A percentile compares a stretch with the other conserved stretches of the same genome.
Evolutionary conservation across 75 land plant species (phyloP).

Genomic region (Picea glauca): DNA sequence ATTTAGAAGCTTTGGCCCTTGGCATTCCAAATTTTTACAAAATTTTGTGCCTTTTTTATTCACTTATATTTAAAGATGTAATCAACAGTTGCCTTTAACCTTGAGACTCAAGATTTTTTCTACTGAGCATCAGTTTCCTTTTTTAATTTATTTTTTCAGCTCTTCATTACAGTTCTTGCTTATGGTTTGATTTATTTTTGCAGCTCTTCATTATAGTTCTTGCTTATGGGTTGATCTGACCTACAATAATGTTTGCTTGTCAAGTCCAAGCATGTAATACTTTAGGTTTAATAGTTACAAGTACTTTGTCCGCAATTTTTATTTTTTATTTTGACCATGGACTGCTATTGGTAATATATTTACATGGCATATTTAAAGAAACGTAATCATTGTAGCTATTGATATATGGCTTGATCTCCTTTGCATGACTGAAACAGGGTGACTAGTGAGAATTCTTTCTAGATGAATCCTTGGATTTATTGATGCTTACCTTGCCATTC

Average conservation of each 20-base stretch:
- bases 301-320: neutral
- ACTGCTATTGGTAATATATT: neutral
- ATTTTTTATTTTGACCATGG: neutral
- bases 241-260: neutral
- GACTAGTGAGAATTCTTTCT: neutral
- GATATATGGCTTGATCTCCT: neutral
- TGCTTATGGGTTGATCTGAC: neutral
- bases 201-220: neutral
- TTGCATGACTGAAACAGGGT: neutral
- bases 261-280: neutral
- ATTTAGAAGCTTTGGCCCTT: neutral
- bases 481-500: constrained; percentile 5
- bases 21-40: neutral
- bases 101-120: too few relatives aligned
- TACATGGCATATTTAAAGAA: neutral
- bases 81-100: too few relatives aligned
- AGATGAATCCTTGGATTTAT: neutral
- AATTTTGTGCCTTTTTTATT: neutral
- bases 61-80: too few relatives aligned
- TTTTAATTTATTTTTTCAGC: neutral
- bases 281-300: neutral
- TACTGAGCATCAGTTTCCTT: too few relatives aligned
- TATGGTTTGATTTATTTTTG: neutral
- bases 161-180: constrained; percentile 2
- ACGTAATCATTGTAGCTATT: neutral